A percentile compares a stretch with the other conserved stretches of the same genome.
Evolutionary conservation across 2,329 filamentous ascomycete species (phyloP).

Genomic region (Berkeleyomyces rouxiae): DNA sequence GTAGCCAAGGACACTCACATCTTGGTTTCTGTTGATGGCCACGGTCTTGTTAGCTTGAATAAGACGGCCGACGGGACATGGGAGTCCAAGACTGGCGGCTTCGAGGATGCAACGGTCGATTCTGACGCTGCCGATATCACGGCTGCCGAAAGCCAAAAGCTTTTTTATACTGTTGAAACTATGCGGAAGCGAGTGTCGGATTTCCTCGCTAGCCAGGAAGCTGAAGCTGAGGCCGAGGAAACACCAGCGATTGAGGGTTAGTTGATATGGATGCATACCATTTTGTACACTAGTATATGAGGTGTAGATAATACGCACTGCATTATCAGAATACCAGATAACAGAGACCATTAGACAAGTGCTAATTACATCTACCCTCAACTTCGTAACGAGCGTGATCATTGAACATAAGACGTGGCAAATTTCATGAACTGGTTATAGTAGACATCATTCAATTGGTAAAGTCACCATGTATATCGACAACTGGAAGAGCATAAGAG

Average conservation of each 20-base stretch:
- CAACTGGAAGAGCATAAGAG: constrained; percentile 2
- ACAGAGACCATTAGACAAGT: too few relatives aligned
- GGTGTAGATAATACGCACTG: too few relatives aligned
- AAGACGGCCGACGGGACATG: neutral
- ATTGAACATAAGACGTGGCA: too few relatives aligned
- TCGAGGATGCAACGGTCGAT: constrained; percentile 16
- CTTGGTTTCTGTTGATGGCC: constrained; percentile 16
- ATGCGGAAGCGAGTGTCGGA: constrained; percentile 28
- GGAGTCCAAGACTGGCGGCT: neutral
- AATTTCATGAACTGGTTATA: too few relatives aligned
- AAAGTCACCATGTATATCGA: neutral
- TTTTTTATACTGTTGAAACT: constrained; percentile 31
- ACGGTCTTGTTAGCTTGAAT: constrained; percentile 15
- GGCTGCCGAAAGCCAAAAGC: constrained; percentile 23
- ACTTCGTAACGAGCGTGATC: too few relatives aligned
- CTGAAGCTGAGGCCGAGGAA: constrained; percentile 18
- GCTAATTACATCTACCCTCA: too few relatives aligned
- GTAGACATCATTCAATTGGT: too few relatives aligned
- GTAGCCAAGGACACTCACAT: constrained; percentile 28
- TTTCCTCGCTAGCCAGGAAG: constrained; percentile 14
- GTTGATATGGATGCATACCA: neutral
- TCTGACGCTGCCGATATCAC: constrained; percentile 21
- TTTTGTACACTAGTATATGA: neutral
- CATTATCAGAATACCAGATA: too few relatives aligned
- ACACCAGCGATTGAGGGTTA: neutral